Base-by-base conservation (phyloP, 805 yeast genomes). In the Candida ascalaphidarum region DNA sequence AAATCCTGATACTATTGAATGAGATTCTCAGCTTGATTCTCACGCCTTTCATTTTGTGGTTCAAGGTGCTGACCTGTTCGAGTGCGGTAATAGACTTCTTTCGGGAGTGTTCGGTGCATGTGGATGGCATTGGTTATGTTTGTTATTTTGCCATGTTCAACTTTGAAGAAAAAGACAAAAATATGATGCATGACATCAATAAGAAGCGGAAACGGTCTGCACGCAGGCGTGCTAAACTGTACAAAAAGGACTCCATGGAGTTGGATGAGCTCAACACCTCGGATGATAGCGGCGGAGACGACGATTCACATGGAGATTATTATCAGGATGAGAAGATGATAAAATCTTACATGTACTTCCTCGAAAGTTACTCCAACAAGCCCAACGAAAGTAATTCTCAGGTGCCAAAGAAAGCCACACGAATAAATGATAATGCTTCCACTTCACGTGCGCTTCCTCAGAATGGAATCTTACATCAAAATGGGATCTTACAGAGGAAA, bases 101-200 rank as follows among this genome's bases (percentile, higher is more conserved):
- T 52, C 61, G 97, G 31, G 96, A 89, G 34, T 80, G 74, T 40
- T 77, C 95, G 9, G 77, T 86, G 9, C 92, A 89, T 50, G 84
- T 88, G 26, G 96, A 88, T 57, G 97, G 96, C 0, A 61, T 92
- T 22, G 99, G 98, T 0, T 81, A 88, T 46, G 95, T 92, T 21
- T 89, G 97, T 48, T 78, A 84, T 17, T 85, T 79, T 65, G 97
- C 97, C 2, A 83, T 84, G 77, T 92, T 92, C 55, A 80, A 84
- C 40, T 74, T 81, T 36, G 86, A 78, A 35, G 74, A 73, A 37
- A 66, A 68, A 34, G 69, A 64, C 31, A 56, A 61, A 35, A 60
- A 61, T 37, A 67, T 56, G 67, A 56, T 59, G 64, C 32, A 34
- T 35, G 54, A 47, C 30, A 36, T 38, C 40, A 50, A 40, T 33